These are phyloP conservation scores for Kluyveromyces nonfermentans DNA, from an alignment of 805 yeast species.

Conservation along the genomic window DNA sequence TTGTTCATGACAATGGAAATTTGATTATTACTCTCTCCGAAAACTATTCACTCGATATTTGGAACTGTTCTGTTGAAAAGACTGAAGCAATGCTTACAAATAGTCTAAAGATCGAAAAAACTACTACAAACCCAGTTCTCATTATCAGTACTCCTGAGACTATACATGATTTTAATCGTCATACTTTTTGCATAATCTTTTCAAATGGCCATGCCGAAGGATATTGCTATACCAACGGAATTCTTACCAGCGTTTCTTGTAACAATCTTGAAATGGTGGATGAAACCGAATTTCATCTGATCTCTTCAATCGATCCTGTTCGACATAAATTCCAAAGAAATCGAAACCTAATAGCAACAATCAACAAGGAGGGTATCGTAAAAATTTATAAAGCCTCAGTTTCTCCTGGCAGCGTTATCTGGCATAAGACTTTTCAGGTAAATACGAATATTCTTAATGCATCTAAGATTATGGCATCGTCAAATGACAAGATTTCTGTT, in stretches of 20 bases:
- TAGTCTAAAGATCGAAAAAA: constrained; percentile 6
- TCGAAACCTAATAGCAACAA: constrained; percentile 44
- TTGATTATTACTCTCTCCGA: constrained; percentile 38
- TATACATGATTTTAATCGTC: constrained; percentile 27
- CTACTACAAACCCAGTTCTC: constrained; percentile 15
- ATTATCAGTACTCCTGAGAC: constrained; percentile 32
- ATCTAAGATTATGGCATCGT: constrained; percentile 58
- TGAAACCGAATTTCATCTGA: constrained; percentile 32
- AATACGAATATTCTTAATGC: constrained; percentile 48
- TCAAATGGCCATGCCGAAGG: constrained; percentile 23
- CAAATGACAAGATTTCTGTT: constrained; percentile 66
- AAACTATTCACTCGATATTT: constrained; percentile 39
- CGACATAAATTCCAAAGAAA: constrained; percentile 29
- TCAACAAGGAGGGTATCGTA: constrained; percentile 43
- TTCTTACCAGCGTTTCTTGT: constrained; percentile 28
- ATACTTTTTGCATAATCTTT: constrained; percentile 45
- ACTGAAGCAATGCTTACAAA: constrained; percentile 13
- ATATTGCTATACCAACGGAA: constrained; percentile 23
- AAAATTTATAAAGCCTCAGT: constrained; percentile 38
- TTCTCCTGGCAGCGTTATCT: constrained; percentile 29
- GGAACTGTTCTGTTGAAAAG: constrained; percentile 42
- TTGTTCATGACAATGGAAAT: constrained; percentile 40
- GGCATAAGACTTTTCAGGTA: constrained; percentile 45
- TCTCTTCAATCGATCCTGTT: constrained; percentile 61
- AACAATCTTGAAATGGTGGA: constrained; percentile 14